Evolutionary conservation across 441 rosid species (phyloP).

Genomic region (Corymbia calophylla): DNA sequence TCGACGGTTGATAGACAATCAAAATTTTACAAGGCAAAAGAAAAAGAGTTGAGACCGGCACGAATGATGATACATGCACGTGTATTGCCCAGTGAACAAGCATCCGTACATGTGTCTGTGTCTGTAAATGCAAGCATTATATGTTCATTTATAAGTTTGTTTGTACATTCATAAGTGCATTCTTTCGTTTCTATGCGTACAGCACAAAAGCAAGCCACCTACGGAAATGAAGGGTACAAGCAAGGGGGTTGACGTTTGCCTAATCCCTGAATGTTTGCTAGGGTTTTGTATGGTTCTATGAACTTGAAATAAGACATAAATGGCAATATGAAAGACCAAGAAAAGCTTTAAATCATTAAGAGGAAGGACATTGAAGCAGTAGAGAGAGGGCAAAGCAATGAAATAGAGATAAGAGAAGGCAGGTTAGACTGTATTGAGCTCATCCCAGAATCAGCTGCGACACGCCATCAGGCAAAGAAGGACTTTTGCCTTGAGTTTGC

Average conservation of each 20-base stretch:
- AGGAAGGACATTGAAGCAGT: background rate
- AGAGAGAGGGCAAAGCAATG: background rate
- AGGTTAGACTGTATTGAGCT: background rate
- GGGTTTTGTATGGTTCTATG: background rate
- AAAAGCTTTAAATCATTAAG: background rate
- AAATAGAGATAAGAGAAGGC: background rate
- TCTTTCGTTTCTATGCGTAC: background rate
- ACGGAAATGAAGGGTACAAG: background rate
- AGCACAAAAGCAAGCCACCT: background rate
- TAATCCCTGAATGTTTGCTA: background rate
- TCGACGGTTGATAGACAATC: background rate
- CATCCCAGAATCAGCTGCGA: background rate
- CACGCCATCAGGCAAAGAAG: background rate
- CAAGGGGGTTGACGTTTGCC: background rate
- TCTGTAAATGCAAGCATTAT: background rate
- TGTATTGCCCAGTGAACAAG: background rate
- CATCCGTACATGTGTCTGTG: background rate
- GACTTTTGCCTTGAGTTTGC: background rate
- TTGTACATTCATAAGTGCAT: background rate
- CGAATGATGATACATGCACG: background rate
- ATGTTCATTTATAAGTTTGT: background rate
- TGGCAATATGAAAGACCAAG: background rate
- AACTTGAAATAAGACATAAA: background rate
- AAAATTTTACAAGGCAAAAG: background rate
- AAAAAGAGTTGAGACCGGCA: background rate